Conservation (phyloP, 2,329 filamentous ascomycete species). For the Periconia sp. region DNA sequence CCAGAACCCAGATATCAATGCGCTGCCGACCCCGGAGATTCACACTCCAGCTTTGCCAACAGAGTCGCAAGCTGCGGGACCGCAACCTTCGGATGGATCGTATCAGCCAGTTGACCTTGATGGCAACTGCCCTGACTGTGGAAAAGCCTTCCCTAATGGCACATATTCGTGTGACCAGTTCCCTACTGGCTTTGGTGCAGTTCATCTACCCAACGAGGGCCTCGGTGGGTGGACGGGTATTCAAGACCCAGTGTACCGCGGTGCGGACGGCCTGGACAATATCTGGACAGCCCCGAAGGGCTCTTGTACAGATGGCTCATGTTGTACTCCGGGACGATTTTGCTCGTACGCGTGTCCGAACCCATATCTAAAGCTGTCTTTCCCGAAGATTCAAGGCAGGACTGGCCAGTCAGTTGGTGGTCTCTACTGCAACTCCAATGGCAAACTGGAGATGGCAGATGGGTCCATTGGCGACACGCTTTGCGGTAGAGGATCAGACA, state of each 20-base stretch:
- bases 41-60: conserved; percentile 12
- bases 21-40: conserved; percentile 3
- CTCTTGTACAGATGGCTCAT: conserved; percentile 59
- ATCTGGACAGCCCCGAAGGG: conserved; percentile 72
- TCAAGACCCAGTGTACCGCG: conserved; percentile 59
- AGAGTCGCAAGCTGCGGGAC: conserved; percentile 8
- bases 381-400: conserved; percentile 77
- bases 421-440: conserved; percentile 77
- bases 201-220: conserved; percentile 71
- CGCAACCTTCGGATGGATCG: conserved; percentile 27
- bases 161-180: conserved; percentile 73
- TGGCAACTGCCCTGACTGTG: conserved; percentile 57
- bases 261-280: conserved; percentile 51
- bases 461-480: conserved; percentile 66
- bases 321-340: conserved; percentile 68
- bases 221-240: conserved; percentile 81
- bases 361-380: conserved; percentile 92
- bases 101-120: conserved; percentile 20
- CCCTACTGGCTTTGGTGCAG: conserved; percentile 80
- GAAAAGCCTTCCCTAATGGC: conserved; percentile 76
- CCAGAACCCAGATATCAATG: conserved; percentile 1
- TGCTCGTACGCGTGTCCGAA: conserved; percentile 94
- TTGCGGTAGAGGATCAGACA: conserved; percentile 74
- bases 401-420: conserved; percentile 89
- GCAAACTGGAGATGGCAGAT: conserved; percentile 74